These are phyloP conservation scores for Fusarium sp. DNA, from an alignment of 2,329 filamentous ascomycete species.

Conservation along the genomic window DNA sequence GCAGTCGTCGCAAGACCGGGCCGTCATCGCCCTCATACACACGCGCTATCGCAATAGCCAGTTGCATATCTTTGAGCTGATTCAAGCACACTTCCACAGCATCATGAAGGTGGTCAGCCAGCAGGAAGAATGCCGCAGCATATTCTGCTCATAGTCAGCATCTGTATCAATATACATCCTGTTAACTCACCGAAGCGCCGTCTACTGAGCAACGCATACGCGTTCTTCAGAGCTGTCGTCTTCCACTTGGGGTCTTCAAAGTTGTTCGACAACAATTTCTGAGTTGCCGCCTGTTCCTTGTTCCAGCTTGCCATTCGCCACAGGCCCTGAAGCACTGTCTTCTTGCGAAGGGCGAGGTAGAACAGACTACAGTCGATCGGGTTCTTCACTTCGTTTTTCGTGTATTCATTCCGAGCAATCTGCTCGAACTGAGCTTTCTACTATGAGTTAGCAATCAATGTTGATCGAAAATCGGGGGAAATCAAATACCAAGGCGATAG, in stretches of 20 bases:
- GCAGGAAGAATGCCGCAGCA: constrained; percentile 93
- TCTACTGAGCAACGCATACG: constrained; percentile 93
- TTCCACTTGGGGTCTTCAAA: constrained; percentile 90
- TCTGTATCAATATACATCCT: not conserved
- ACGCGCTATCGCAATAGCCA: constrained; percentile 88
- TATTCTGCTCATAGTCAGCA: constrained; percentile 75
- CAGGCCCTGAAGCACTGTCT: constrained; percentile 87
- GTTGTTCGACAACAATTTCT: constrained; percentile 86
- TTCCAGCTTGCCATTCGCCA: constrained; percentile 97
- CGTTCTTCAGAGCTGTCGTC: constrained; percentile 93
- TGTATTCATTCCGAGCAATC: constrained; percentile 95
- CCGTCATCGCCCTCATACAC: constrained; percentile 90
- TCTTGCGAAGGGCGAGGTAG: constrained; percentile 92
- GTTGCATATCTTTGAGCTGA: constrained; percentile 88
- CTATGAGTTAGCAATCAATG: constrained; percentile 13
- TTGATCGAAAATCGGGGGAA: not conserved
- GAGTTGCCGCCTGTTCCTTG: constrained; percentile 84
- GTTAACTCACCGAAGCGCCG: constrained; percentile 78
- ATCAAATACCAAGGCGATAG: constrained; percentile 75
- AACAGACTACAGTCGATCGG: constrained; percentile 91
- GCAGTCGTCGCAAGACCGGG: constrained; percentile 76
- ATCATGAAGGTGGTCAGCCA: constrained; percentile 86
- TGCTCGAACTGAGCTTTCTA: constrained; percentile 79
- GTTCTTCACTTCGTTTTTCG: constrained; percentile 86
- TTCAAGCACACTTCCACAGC: constrained; percentile 88